Conservation (phyloP, 331 rosid species). For the Erythrophleum ivorense region DNA sequence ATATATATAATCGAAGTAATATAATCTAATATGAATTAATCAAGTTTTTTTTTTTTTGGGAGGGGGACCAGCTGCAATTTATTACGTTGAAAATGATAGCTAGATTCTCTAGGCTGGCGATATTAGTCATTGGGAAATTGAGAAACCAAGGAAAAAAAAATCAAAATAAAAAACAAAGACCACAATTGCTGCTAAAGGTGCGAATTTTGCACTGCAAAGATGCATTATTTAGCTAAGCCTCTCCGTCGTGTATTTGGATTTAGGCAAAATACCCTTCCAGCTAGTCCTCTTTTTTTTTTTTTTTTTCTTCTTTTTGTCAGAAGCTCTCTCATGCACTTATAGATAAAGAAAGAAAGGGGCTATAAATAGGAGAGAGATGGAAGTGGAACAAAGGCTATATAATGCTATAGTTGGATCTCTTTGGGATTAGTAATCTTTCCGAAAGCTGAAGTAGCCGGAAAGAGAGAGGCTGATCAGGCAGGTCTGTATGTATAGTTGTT, state of each 20-base stretch:
- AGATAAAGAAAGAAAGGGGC: conserved; percentile 63
- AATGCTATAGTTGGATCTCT: conserved; percentile 52
- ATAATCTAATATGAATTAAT: too few species aligned
- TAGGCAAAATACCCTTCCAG: conserved; percentile 52
- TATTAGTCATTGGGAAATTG: conserved; percentile 37
- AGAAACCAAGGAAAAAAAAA: not conserved
- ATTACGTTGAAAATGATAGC: conserved; percentile 39
- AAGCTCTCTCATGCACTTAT: conserved; percentile 18
- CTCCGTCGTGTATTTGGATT: conserved; percentile 43
- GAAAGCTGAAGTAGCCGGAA: conserved; percentile 72
- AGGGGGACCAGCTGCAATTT: conserved; percentile 7
- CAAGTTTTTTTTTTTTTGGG: too few species aligned
- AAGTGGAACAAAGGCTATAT: conserved; percentile 46
- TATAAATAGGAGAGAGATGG: conserved; percentile 57
- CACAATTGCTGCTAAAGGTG: conserved; percentile 52
- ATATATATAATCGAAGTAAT: too few species aligned
- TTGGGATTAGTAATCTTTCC: conserved; percentile 68
- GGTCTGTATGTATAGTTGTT: conserved; percentile 46
- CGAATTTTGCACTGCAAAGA: conserved; percentile 58
- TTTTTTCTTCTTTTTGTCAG: conserved; percentile 10
- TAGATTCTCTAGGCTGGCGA: conserved; percentile 35
- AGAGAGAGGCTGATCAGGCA: conserved; percentile 37
- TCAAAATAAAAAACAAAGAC: conserved; percentile 6
- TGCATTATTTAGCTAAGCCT: conserved; percentile 54
- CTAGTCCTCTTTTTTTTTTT: not conserved